A percentile compares a stretch with the other conserved stretches of the same genome.
Conservation (phyloP, 495 filamentous ascomycete genomes). For the Xylaria telfairii region DNA sequence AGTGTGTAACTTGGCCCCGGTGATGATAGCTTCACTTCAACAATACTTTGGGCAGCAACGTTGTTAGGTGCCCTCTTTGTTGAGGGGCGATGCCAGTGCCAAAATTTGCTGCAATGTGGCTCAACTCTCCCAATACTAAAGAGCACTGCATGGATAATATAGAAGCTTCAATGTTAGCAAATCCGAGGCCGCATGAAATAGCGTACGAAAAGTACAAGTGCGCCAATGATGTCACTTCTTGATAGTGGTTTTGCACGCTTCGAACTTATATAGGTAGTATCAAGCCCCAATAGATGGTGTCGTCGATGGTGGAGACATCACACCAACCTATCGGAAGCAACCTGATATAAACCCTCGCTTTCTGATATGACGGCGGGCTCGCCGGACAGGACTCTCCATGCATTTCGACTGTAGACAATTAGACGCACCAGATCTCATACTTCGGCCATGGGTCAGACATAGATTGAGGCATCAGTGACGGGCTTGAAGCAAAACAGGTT, state of each 20-base stretch:
- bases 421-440: background rate
- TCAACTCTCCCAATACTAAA: background rate
- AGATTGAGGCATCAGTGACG: background rate
- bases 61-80: background rate
- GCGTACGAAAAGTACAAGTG: background rate
- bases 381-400: background rate
- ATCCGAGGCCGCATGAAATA: background rate
- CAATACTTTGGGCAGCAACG: background rate
- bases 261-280: too few relatives aligned
- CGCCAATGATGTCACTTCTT: background rate
- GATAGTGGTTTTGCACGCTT: background rate
- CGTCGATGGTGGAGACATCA: slow-evolving; percentile 9
- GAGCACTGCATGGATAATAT: background rate
- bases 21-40: background rate
- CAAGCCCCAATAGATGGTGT: background rate
- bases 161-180: background rate
- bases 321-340: background rate
- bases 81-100: background rate
- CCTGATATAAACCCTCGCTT: background rate
- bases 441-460: background rate
- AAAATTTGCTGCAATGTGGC: background rate
- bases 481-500: background rate
- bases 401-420: background rate
- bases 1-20: background rate
- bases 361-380: background rate